Evolutionary conservation across 495 filamentous ascomycete species (phyloP).

Genomic region (Penicillium alfredii): DNA sequence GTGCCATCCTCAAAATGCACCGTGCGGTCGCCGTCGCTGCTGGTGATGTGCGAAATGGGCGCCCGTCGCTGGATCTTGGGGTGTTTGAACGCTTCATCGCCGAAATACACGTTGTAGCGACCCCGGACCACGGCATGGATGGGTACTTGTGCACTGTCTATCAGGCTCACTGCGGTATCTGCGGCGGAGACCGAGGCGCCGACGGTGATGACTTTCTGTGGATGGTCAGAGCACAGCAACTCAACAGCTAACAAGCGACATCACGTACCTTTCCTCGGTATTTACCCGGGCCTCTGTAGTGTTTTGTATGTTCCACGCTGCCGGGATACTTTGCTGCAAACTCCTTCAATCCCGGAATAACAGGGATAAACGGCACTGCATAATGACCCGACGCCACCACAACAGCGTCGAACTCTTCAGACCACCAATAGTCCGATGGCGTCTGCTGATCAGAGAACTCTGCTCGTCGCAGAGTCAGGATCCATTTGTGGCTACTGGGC

Average conservation of each 20-base stretch:
- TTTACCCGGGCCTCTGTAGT: slow-evolving; percentile 32
- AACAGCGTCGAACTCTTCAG: slow-evolving; percentile 58
- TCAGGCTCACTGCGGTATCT: slow-evolving; percentile 34
- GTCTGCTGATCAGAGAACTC: slow-evolving; percentile 9
- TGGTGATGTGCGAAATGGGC: slow-evolving; percentile 41
- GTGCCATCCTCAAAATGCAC: slow-evolving; percentile 46
- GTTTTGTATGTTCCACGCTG: slow-evolving; percentile 36
- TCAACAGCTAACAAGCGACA: background rate
- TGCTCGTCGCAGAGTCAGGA: slow-evolving; percentile 30
- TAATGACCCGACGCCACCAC: slow-evolving; percentile 81
- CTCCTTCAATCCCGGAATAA: slow-evolving; percentile 41
- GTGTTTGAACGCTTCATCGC: slow-evolving; percentile 45
- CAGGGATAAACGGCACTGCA: slow-evolving; percentile 63
- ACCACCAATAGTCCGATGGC: slow-evolving; percentile 39
- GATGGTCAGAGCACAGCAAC: background rate
- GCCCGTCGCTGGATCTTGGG: slow-evolving; percentile 40
- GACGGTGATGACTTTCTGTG: slow-evolving; percentile 36
- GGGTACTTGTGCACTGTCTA: slow-evolving; percentile 27
- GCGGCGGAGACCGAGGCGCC: slow-evolving; percentile 42
- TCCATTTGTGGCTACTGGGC: slow-evolving; percentile 24
- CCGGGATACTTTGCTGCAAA: slow-evolving; percentile 29
- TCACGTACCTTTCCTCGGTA: slow-evolving; percentile 34
- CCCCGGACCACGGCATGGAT: slow-evolving; percentile 36
- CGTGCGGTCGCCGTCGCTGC: slow-evolving; percentile 29
- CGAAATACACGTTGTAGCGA: slow-evolving; percentile 46